phyloP scores from a whole-genome alignment of 345 rosid genomes.

The Viola odorata region DNA sequence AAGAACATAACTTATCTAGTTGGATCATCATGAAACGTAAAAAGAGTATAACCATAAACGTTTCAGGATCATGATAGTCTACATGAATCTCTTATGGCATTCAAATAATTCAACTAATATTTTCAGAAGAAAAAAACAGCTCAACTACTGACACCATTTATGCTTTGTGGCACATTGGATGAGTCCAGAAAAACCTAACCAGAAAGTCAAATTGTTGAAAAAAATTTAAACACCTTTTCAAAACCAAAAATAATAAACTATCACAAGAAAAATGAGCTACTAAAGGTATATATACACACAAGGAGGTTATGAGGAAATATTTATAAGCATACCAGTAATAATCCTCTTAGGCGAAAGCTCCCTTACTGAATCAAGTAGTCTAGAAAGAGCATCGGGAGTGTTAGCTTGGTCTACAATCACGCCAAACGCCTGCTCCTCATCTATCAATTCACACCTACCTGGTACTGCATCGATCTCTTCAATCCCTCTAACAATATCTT shows the following conservation, averaged over 20 bases:
- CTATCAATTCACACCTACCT: conserved; percentile 91
- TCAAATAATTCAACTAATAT: too few relatives aligned
- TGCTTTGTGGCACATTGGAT: too few relatives aligned
- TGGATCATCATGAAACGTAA: background rate
- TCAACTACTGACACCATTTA: too few relatives aligned
- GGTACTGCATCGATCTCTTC: conserved; percentile 96
- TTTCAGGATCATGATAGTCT: background rate
- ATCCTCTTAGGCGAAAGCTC: conserved; percentile 81
- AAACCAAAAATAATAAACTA: background rate
- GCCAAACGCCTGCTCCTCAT: conserved; percentile 90
- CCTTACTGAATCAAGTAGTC: conserved; percentile 77
- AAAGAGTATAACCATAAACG: background rate
- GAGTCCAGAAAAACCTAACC: too few relatives aligned
- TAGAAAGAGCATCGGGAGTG: conserved; percentile 79
- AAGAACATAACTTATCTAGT: background rate
- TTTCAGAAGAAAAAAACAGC: too few relatives aligned
- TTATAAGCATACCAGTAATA: conserved; percentile 62
- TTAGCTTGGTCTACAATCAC: conserved; percentile 85
- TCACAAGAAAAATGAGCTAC: background rate
- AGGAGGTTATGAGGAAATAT: background rate
- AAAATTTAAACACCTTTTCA: background rate
- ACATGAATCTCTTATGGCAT: background rate
- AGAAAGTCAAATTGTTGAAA: too few relatives aligned
- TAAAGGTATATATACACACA: background rate
- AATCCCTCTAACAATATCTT: conserved; percentile 88